Conservation (phyloP, 306 rosid species). For the Pachyrhizus erosus region DNA sequence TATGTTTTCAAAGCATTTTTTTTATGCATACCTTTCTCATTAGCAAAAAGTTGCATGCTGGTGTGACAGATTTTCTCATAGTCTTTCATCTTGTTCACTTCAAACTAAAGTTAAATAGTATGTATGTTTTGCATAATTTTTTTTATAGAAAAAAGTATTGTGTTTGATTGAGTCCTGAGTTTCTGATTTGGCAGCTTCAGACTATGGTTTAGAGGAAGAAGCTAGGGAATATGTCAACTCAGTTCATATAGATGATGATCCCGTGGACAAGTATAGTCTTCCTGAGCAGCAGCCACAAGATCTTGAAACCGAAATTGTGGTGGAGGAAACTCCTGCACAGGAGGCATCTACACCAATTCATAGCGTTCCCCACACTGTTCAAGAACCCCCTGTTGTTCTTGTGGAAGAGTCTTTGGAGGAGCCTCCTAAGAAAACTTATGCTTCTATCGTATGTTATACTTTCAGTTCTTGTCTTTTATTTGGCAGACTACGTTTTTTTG, state of each 20-base stretch:
- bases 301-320: constrained; percentile 70
- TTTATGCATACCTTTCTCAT: not conserved
- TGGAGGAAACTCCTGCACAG: constrained; percentile 79
- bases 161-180: constrained; percentile 37
- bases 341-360: constrained; percentile 59
- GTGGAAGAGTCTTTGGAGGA: constrained; percentile 81
- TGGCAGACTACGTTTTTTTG: not conserved
- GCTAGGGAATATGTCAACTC: constrained; percentile 75
- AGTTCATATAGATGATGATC: constrained; percentile 83
- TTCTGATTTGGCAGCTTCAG: constrained; percentile 58
- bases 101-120: not conserved
- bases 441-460: constrained; percentile 80
- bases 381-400: constrained; percentile 56
- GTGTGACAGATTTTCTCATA: not conserved
- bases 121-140: not conserved
- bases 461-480: not conserved
- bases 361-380: constrained; percentile 51
- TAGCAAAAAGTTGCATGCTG: not conserved
- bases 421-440: constrained; percentile 81
- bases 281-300: constrained; percentile 76
- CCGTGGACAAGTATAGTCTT: constrained; percentile 82
- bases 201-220: constrained; percentile 85
- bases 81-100: not conserved
- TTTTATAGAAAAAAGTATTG: not conserved
- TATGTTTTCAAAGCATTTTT: not conserved